phyloP scores from a whole-genome alignment of 2,329 filamentous ascomycete genomes.

The Gremmenia infestans region DNA sequence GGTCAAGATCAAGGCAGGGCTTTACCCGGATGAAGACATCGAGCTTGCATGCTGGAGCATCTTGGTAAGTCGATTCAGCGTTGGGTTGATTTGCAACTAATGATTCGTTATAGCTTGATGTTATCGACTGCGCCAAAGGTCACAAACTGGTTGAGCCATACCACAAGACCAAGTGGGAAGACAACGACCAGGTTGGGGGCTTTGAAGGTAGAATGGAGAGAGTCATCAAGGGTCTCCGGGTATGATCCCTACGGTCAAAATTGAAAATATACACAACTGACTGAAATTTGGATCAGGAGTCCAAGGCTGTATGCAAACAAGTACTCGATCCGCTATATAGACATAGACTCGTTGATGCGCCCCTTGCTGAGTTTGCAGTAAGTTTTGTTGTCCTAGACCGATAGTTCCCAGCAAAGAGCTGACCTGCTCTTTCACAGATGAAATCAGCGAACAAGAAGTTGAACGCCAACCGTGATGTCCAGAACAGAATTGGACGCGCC shows the following conservation, averaged over 20 bases:
- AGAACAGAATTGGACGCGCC: conserved; percentile 23
- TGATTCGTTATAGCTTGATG: conserved; percentile 6
- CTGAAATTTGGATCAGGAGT: conserved; percentile 10
- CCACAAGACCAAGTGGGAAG: conserved; percentile 12
- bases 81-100: neutral
- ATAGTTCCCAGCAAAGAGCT: neutral
- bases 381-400: neutral
- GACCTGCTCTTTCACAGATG: conserved; percentile 11
- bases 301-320: conserved; percentile 26
- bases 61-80: conserved; percentile 12
- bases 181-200: neutral
- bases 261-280: neutral
- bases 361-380: conserved; percentile 20
- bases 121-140: conserved; percentile 4
- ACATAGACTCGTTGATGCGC: conserved; percentile 21
- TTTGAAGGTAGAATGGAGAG: conserved; percentile 14
- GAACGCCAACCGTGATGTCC: conserved; percentile 21
- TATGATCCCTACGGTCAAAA: neutral
- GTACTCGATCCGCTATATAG: conserved; percentile 21
- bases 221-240: conserved; percentile 11
- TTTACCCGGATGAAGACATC: conserved; percentile 7
- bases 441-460: conserved; percentile 26
- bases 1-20: conserved; percentile 3
- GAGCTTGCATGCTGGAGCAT: conserved; percentile 19
- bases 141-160: conserved; percentile 8